Evolutionary conservation across 768 basidiomycete genomes (phyloP), one percentile per base, ranked within the genome.

Genomic region (Terana coerulea): DNA sequence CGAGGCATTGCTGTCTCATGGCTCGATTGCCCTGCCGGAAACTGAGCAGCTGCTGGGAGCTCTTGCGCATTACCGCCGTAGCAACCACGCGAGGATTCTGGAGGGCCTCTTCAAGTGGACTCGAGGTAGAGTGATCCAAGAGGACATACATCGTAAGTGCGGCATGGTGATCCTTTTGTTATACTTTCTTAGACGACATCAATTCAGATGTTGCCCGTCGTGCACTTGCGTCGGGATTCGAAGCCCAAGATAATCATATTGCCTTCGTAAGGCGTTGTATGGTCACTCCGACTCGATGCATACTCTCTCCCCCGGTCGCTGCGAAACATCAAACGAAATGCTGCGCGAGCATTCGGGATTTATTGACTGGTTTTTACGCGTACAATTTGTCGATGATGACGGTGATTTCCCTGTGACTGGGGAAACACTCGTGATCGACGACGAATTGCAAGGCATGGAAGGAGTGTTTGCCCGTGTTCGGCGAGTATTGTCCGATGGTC

Each of bases 311-410:
- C 1, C 54, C 54, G 6, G 26, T 37, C n/a, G n/a, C 1, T 12
- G 5, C 5, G 54, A 55, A 42, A 51, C 54, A 25, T 55, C 54
- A 5, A 55, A 55, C 33, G 31, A 29, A 9, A 31, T 55, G 29
- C 36, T 55, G 9, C 41, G 49, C 3, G 42, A 31, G 10, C 44
- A 46, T 37, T 11, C 15, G 3, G 5, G 15, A 3, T 47, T 46
- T 22, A 10, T 41, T 29, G 54, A 55, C 25, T 24, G 49, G 14
- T 55, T 55, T 29, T 15, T 55, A 12, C 49, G 54, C 24, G 54
- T 55, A 26, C 54, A 55, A 35, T 55, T 55, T 30, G 54, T 55
- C 43, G 54, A 55, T 44, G 49, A 55, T 46, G 44, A 47, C 26
- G 54, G 54, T 21, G 54, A 55, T 21, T 51, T 55, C 33, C 54